Evolutionary conservation across 2,329 filamentous ascomycete genomes (phyloP), one percentile per base, ranked within the genome.

Genomic region (Huntiella omanensis): DNA sequence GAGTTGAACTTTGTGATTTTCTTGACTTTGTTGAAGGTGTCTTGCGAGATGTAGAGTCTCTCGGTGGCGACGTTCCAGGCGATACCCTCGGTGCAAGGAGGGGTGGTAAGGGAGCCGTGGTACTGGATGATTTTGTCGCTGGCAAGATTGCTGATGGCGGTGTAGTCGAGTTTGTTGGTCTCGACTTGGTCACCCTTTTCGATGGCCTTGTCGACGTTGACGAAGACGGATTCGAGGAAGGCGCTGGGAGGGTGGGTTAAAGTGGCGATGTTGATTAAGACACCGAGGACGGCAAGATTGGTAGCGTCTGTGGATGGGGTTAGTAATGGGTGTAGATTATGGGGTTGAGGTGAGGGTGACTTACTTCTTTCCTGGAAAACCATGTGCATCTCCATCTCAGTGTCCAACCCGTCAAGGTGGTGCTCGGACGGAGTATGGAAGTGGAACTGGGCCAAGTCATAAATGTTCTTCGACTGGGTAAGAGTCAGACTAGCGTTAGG

Each of bases 391-490:
- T 66, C 63, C 50, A 63, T 53, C 11, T 62, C 59, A 47, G 56
- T 64, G 53, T 59, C 55, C 51, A 61, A 59, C 5, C 64, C 56
- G 54, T 64, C 52, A 55, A 75, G 60, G 40, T 66, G 63, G 53
- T 77, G 73, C 61, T 77, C 73, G 38, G 69, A 70, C 0, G 73
- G 71, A 0, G 70, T 69, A 54, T 77, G 73, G 59, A 76, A 72
- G 57, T 76, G 73, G 59, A 75, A 75, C 52, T 76, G 72, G 40
- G 58, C 59, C 11, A 75, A 60, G 0, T 52, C 54, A 28, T 7
- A 28, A 1, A 28, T 10, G 7, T 28, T 28, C 22, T 28, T 7
- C 22, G 22, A 28, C 22, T 28, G 22, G 22, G 8, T 10, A 56
- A 66, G 73, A 12, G 59, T 54, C 11, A 46, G 22, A 2, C 22